Conservation (phyloP, 2,329 filamentous ascomycete species). For the Thielaviopsis punctulata region DNA sequence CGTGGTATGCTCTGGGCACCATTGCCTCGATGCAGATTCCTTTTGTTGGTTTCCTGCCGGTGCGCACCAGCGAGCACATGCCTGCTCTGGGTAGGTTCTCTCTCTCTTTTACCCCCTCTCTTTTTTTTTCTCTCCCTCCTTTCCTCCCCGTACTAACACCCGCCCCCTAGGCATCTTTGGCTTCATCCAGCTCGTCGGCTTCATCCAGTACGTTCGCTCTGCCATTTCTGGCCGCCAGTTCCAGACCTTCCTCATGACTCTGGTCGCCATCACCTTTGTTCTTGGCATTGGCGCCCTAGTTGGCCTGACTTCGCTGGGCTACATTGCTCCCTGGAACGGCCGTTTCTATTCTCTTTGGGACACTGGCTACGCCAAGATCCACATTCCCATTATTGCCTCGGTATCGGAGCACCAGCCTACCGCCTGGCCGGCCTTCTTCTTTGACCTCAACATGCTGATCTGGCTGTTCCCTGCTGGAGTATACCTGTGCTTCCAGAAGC, state of each 20-base stretch:
- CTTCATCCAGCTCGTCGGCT: constrained; percentile 80
- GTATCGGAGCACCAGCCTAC: constrained; percentile 98
- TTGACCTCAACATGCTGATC: constrained; percentile 93
- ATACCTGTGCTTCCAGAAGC: constrained; percentile 89
- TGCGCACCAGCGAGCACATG: constrained; percentile 98
- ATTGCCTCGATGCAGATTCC: constrained; percentile 98
- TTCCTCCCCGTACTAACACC: too few relatives aligned
- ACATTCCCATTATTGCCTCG: constrained; percentile 98
- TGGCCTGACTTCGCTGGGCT: constrained; percentile 71
- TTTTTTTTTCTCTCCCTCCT: neutral
- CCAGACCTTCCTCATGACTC: constrained; percentile 66
- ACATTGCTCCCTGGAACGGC: constrained; percentile 93
- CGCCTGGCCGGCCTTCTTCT: constrained; percentile 98
- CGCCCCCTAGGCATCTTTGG: constrained; percentile 69
- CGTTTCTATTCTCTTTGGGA: constrained; percentile 99
- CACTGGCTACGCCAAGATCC: constrained; percentile 95
- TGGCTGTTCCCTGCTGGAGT: constrained; percentile 98
- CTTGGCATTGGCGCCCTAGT: constrained; percentile 61
- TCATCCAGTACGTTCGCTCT: constrained; percentile 78
- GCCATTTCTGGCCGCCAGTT: constrained; percentile 87
- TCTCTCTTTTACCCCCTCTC: neutral
- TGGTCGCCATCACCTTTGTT: constrained; percentile 58
- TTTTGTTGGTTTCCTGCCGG: constrained; percentile 91
- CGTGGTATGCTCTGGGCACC: constrained; percentile 93
- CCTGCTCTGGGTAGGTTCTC: constrained; percentile 60